Conservation (phyloP, 2,329 filamentous ascomycete genomes). For the Colletotrichum plurivorum region DNA sequence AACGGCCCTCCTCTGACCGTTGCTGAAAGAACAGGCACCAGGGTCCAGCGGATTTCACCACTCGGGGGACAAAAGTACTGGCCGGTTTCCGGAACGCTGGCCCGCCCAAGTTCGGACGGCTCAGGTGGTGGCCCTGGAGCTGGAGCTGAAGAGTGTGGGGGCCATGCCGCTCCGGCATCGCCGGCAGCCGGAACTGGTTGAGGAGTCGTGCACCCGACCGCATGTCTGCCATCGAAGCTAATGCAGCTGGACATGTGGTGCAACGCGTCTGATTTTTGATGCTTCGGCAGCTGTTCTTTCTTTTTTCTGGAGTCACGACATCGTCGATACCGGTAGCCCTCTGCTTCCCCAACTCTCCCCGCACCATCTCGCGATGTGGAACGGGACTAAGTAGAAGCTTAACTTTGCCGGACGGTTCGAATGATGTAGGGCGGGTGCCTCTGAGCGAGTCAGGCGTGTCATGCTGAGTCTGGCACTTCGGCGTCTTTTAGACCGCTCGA, state of each 20-base stretch:
- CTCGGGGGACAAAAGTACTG: conserved; percentile 11
- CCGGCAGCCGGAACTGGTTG: conserved; percentile 17
- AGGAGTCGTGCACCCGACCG: neutral
- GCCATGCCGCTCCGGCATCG: conserved; percentile 33
- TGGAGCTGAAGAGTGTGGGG: neutral
- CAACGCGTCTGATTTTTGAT: neutral
- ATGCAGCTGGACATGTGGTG: conserved; percentile 7
- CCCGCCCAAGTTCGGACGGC: conserved; percentile 28
- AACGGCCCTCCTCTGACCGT: conserved; percentile 2
- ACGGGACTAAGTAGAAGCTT: neutral
- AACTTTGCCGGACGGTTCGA: neutral
- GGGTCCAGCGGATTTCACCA: neutral
- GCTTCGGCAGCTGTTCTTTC: conserved; percentile 5
- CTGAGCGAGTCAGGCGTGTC: neutral
- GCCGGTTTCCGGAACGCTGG: conserved; percentile 20
- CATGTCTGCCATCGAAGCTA: conserved; percentile 20
- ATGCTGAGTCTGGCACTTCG: neutral
- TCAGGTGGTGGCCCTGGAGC: neutral
- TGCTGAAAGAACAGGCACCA: neutral
- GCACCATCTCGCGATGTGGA: neutral
- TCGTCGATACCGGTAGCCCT: neutral
- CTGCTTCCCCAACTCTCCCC: neutral
- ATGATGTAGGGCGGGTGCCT: too few relatives aligned
- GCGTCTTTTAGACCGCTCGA: too few relatives aligned
- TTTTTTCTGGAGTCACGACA: neutral